phyloP scores from a whole-genome alignment of 441 rosid genomes.

The Adansonia madagascariensis region DNA sequence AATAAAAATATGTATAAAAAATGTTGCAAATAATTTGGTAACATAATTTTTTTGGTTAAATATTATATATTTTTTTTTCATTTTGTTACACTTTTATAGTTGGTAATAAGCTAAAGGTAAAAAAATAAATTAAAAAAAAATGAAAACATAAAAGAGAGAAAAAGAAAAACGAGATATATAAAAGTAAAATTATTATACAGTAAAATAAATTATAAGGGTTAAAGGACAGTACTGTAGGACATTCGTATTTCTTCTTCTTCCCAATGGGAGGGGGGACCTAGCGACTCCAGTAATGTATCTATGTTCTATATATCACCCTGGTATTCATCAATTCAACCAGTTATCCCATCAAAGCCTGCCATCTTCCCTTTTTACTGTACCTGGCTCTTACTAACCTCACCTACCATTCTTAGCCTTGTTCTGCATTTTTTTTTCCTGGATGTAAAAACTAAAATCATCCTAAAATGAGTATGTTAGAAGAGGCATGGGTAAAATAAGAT shows the following conservation, averaged over 20 bases:
- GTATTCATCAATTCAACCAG: neutral
- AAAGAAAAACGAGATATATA: too few species aligned
- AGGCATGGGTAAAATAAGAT: neutral
- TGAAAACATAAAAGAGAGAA: too few species aligned
- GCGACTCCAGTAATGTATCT: neutral
- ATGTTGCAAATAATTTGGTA: too few species aligned
- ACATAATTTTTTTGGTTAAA: too few species aligned
- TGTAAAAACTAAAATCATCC: neutral
- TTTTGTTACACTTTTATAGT: too few species aligned
- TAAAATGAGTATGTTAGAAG: neutral
- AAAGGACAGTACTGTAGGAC: neutral
- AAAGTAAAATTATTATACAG: too few species aligned
- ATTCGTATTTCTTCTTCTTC: neutral
- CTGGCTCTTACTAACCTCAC: neutral
- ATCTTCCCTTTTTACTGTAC: neutral
- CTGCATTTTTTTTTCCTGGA: neutral
- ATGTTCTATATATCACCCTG: neutral
- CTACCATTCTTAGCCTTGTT: slow-evolving; percentile 15
- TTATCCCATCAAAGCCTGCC: neutral
- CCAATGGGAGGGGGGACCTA: neutral
- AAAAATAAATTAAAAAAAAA: too few species aligned
- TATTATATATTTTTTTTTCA: too few species aligned
- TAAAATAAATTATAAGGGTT: neutral
- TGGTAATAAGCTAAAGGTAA: too few species aligned
- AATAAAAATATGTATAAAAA: too few species aligned